These are phyloP conservation scores for Saitoella complicata DNA, from an alignment of 805 yeast genomes.

Conservation along the genomic window DNA sequence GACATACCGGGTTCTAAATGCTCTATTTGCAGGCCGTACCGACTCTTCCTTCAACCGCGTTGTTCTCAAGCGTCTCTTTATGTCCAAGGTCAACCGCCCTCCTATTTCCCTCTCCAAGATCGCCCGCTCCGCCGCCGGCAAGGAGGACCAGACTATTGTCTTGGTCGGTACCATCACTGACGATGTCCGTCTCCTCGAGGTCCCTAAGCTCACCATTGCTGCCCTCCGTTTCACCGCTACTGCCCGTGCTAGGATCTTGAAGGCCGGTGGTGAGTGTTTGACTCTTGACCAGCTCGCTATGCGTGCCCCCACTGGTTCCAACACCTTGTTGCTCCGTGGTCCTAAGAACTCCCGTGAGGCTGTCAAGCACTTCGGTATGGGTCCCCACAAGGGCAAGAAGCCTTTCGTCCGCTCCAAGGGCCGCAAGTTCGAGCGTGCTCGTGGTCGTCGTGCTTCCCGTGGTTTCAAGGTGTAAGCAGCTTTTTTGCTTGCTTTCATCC, in stretches of 20 bases:
- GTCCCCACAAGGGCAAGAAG: slow-evolving; percentile 99
- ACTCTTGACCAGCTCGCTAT: slow-evolving; percentile 98
- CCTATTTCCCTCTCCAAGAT: slow-evolving; percentile 95
- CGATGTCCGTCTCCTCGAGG: slow-evolving; percentile 80
- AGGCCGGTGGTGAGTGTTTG: slow-evolving; percentile 99
- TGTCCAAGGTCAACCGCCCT: slow-evolving; percentile 98
- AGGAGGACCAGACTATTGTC: slow-evolving; percentile 82
- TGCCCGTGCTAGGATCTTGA: slow-evolving; percentile 92
- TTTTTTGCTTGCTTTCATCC: too few species aligned
- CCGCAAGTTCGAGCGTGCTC: slow-evolving; percentile 99
- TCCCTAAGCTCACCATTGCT: slow-evolving; percentile 96
- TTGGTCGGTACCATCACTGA: slow-evolving; percentile 99
- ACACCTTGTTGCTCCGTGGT: slow-evolving; percentile 96
- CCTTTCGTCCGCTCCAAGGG: slow-evolving; percentile 96
- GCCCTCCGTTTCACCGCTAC: slow-evolving; percentile 99
- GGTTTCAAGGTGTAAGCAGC: slow-evolving; percentile 95
- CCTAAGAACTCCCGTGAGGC: slow-evolving; percentile 99
- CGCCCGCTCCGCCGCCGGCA: slow-evolving; percentile 71
- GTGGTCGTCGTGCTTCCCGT: slow-evolving; percentile 99
- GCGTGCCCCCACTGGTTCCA: slow-evolving; percentile 98
- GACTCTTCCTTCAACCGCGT: slow-evolving; percentile 96
- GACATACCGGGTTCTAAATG: too few species aligned
- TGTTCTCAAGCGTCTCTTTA: slow-evolving; percentile 82
- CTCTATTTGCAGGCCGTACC: slow-evolving; percentile 60
- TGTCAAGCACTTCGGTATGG: slow-evolving; percentile 98